Evolutionary conservation across 75 land plant species (phyloP).

Genomic region (Azolla pinnata): DNA sequence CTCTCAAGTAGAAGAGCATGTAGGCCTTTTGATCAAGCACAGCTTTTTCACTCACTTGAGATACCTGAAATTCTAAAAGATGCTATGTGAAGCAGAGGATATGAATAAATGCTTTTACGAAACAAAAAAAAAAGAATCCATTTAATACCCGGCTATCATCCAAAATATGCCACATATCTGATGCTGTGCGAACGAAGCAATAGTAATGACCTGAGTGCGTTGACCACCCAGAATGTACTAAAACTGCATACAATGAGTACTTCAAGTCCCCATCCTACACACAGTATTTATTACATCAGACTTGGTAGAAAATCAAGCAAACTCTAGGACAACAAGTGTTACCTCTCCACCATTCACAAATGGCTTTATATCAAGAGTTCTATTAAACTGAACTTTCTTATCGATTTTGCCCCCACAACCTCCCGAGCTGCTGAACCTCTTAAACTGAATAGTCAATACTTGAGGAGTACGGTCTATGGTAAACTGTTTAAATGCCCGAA

Average conservation of each 20-base stretch:
- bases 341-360: conserved; percentile 30
- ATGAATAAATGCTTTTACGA: not conserved
- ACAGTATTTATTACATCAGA: not conserved
- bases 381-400: conserved; percentile 52
- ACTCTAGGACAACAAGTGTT: not conserved
- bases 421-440: conserved; percentile 60
- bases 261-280: conserved; percentile 31
- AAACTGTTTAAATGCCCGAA: conserved; percentile 48
- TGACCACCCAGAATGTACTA: conserved; percentile 55
- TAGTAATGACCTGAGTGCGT: conserved; percentile 68
- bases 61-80: conserved; percentile 37
- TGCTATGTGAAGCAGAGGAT: not conserved
- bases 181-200: conserved; percentile 46
- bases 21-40: conserved; percentile 87
- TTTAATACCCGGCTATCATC: conserved; percentile 52
- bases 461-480: conserved; percentile 44
- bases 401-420: conserved; percentile 42
- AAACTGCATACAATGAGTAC: conserved; percentile 63
- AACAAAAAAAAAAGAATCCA: not conserved
- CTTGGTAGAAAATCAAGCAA: not conserved
- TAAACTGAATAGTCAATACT: conserved; percentile 57
- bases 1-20: conserved; percentile 75
- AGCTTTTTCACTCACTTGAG: conserved; percentile 58
- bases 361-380: conserved; percentile 51
- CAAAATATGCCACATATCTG: conserved; percentile 48